Evolutionary conservation across 2,329 filamentous ascomycete species (phyloP).

Genomic region (Dactylellina haptotyla): DNA sequence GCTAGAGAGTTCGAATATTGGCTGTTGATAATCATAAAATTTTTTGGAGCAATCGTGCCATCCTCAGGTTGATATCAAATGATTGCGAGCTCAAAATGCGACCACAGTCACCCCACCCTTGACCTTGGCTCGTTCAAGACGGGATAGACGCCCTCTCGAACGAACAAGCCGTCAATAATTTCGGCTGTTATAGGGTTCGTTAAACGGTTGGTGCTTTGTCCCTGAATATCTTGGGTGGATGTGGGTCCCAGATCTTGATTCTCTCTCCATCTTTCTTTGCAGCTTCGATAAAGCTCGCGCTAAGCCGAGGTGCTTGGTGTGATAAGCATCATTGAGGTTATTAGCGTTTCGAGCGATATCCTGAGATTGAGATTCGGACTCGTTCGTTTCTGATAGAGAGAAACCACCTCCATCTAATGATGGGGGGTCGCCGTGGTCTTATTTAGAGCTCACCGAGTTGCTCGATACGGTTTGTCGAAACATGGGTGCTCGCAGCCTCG

Average conservation of each 20-base stretch:
- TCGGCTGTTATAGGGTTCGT: constrained; percentile 15
- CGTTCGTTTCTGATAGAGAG: constrained; percentile 43
- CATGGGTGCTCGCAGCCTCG: constrained; percentile 3
- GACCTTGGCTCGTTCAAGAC: neutral
- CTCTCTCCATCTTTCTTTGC: neutral
- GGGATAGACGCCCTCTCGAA: constrained; percentile 36
- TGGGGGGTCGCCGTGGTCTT: constrained; percentile 1
- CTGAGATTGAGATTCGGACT: constrained; percentile 20
- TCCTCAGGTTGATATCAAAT: constrained; percentile 47
- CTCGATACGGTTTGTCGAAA: constrained; percentile 14
- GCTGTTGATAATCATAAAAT: neutral
- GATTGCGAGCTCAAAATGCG: constrained; percentile 33
- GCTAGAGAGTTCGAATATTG: neutral
- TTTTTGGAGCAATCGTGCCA: constrained; percentile 20
- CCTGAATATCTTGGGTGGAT: constrained; percentile 26
- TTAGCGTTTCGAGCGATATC: constrained; percentile 26
- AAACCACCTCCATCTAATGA: constrained; percentile 4
- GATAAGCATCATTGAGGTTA: constrained; percentile 20
- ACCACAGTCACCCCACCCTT: constrained; percentile 36
- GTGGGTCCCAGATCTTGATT: constrained; percentile 25
- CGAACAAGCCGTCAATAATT: constrained; percentile 20
- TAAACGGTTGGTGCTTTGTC: constrained; percentile 23
- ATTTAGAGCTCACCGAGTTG: neutral
- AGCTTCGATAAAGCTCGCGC: neutral
- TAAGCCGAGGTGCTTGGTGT: constrained; percentile 4